Base-by-base conservation (phyloP, 352 stramenopile genomes). In the Phytophthora nicotianae region DNA sequence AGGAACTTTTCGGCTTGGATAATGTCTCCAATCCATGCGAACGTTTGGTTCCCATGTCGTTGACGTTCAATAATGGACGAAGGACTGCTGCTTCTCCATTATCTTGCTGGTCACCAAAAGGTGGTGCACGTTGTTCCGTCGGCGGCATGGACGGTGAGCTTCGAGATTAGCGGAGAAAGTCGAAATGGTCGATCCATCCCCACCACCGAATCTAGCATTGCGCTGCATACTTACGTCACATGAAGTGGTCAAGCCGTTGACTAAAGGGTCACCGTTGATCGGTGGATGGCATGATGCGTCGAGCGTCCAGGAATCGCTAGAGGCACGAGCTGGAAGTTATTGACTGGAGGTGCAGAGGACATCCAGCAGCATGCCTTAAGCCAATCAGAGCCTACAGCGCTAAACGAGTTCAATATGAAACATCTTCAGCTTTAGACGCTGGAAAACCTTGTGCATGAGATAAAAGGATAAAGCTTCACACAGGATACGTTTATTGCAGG, bases 321-420 rank as follows among this genome's bases (percentile, higher is more conserved):
- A 70, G 66, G 66, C 66, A 72, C 65, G 64, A 72, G 59, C 40
- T 59, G 24, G 48, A 68, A 72, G 55, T 70, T 24, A 74, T 60
- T 74, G 66, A 69, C 50, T 70, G 29, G 13, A 38, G 13, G 58
- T 67, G 50, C 33, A 47, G 19, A 62, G 50, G 38, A 58, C 60
- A 60, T 35, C 32, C 29, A 47, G 61, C 38, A 56, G 50, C 50
- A 59, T 56, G 66, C 49, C 66, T 70, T 26, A 33, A 45, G 21
- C 66, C 66, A 74, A 74, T 71, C 54, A 70, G 37, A 13, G 23
- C n/a, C 11, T 21, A 26, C 40, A 48, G 57, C 24, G 24, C 53
- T 33, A 5, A 38, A 5, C 32, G 4, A 4, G 59, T 62, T 55
- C 45, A 67, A 62, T 23, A 57, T 57, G 43, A 38, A 43, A 5